Base-by-base conservation (phyloP, 805 yeast genomes). In the Ogataea ramenticola region DNA sequence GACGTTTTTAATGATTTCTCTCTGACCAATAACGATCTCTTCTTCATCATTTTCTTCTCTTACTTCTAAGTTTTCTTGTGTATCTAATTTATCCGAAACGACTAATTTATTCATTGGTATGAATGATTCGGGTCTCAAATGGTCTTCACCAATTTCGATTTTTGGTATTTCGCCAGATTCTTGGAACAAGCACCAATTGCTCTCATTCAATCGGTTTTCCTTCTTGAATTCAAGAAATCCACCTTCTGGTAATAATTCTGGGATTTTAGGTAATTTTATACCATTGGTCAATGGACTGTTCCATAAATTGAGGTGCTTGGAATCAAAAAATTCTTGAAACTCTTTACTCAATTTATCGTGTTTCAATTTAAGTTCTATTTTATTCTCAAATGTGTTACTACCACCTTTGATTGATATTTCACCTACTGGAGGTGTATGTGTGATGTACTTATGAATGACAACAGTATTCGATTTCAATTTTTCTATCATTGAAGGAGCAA, bases 1-100 rank as follows among this genome's bases (percentile, higher is more conserved):
- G 11, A 79, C 52, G 4, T 65, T 62, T 0, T 57, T 61, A 11
- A 81, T 51, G 6, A 68, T 53, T 3, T 61, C 53, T 26, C 79
- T 81, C 38, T 80, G 68, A 0, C 93, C 96, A 35, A 84, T 75
- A 4, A 79, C 72, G 1, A 55, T 52, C 16, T 24, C 14, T 7
- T 33, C 39, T n/a, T 33, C 17, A 3, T 22, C 9, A 12, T 26
- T 27, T 2, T 30, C 33, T 9, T 19, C 10, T 12, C 27, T 8
- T 32, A 29, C n/a, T 8, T 17, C 5, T 43, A 41, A n/a, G n/a
- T n/a, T n/a, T n/a, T n/a, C n/a, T n/a, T n/a, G n/a, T n/a, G n/a
- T n/a, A n/a, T n/a, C n/a, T n/a, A n/a, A n/a, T n/a, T n/a, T n/a
- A n/a, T n/a, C n/a, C n/a, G n/a, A n/a, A n/a, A n/a, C n/a, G n/a